Percentiles rank a stretch among this genome's conserved stretches.
Evolutionary conservation across 257 asterid genomes (phyloP).

Genomic region (Cinchona pubescens): DNA sequence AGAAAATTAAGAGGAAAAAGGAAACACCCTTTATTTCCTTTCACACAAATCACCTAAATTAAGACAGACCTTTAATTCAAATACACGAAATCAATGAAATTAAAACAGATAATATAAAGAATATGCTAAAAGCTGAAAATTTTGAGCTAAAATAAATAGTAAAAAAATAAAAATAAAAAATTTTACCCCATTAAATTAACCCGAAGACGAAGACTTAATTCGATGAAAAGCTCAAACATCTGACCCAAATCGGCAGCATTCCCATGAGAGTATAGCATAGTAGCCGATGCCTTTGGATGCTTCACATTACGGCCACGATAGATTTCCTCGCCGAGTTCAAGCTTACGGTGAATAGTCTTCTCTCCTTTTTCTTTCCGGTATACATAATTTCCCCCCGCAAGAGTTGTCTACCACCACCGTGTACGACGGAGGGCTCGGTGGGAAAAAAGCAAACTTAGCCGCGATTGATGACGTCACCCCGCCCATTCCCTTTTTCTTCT

Average conservation of each 20-base stretch:
- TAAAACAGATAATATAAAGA: not conserved
- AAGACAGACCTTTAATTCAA: not conserved
- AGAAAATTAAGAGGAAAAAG: not conserved
- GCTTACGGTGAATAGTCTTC: too few species aligned
- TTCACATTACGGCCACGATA: conserved; percentile 79
- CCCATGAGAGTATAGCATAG: conserved; percentile 91
- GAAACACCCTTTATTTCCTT: not conserved
- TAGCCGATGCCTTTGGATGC: conserved; percentile 81
- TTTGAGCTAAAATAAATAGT: not conserved
- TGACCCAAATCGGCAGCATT: conserved; percentile 99
- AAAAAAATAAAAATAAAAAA: not conserved
- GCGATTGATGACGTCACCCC: conserved; percentile 98
- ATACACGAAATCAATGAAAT: not conserved
- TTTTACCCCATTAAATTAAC: conserved; percentile 82
- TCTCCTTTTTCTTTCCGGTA: conserved; percentile 81
- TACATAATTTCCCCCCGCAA: conserved; percentile 47
- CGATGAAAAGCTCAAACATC: conserved; percentile 98
- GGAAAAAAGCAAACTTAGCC: conserved; percentile 96
- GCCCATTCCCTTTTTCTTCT: conserved; percentile 50
- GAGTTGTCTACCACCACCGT: conserved; percentile 65
- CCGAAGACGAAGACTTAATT: conserved; percentile 87
- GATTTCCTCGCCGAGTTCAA: conserved; percentile 89
- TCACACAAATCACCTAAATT: not conserved
- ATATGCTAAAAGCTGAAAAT: conserved; percentile 8
- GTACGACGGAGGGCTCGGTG: conserved; percentile 93